Base-by-base conservation (phyloP, 768 basidiomycete genomes). In the Russula earlei region DNA sequence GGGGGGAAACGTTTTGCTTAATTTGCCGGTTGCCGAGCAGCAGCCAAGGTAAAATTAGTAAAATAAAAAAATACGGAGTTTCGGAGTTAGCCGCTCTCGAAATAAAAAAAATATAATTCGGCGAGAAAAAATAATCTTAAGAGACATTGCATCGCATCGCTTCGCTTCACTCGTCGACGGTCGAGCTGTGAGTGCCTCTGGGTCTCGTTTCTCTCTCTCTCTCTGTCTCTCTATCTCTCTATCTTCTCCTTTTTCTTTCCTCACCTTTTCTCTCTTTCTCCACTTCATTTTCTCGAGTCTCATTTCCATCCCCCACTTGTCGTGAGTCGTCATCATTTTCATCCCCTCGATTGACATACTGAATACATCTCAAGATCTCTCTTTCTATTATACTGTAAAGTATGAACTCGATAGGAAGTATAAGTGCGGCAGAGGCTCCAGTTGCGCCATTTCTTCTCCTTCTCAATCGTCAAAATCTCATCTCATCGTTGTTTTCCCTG, bases 1-100 rank as follows among this genome's bases (percentile, higher is more conserved):
- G 12, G 82, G 82, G 14, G 84, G 84, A 2, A 87, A 87, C 66
- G 83, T 96, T 55, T 71, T 96, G 62, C 70, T 95, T 68, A 91
- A 88, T 70, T 83, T 95, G 59, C 84, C 87, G 55, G 79, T 81
- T 10, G 74, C 75, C 56, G 73, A 77, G 46, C 56, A 77, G 46
- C 56, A 71, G 31, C 34, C 71, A 74, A 66, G 29, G 25, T 55
- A 19, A 36, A 15, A n/a, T n/a, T n/a, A n/a, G n/a, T n/a, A n/a
- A n/a, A n/a, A 11, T 33, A 10, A 10, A 7, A 33, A 33, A 33
- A 7, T 7, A 52, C 53, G 43, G 52, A 58, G 51, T 56, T 60
- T 54, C 61, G 61, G 59, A 47, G 59, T 53, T 54, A 49, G 59
- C 61, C 61, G 59, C 2, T 0, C 15, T 0, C 24, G 12, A 49